phyloP scores from a whole-genome alignment of 768 basidiomycete species.

The Lactarius hatsudake region DNA sequence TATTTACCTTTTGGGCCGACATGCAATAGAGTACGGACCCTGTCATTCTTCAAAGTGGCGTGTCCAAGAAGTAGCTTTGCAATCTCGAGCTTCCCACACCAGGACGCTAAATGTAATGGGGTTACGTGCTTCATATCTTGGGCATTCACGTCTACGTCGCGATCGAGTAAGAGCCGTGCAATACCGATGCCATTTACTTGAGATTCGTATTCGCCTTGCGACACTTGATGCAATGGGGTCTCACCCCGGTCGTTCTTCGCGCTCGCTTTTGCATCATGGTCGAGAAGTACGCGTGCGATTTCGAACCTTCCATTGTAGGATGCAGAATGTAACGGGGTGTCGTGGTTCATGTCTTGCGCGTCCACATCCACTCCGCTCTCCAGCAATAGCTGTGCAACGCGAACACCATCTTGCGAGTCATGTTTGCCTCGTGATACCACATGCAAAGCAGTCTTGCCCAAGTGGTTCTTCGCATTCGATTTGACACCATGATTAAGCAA shows the following conservation, averaged over 20 bases:
- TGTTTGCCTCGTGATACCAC: background rate
- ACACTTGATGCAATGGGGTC: too few relatives aligned
- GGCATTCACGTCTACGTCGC: too few relatives aligned
- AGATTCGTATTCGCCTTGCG: too few relatives aligned
- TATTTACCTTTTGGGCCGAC: too few relatives aligned
- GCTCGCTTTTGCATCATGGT: background rate
- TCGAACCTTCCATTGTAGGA: background rate
- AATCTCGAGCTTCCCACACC: too few relatives aligned
- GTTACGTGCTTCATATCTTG: too few relatives aligned
- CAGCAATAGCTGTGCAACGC: background rate
- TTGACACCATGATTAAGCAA: background rate
- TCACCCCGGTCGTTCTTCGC: background rate
- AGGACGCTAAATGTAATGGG: too few relatives aligned
- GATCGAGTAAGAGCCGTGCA: too few relatives aligned
- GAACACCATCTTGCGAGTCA: background rate
- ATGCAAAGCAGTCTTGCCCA: background rate
- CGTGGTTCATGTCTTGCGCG: background rate
- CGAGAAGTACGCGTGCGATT: background rate
- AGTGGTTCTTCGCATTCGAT: background rate
- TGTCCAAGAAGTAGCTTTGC: too few relatives aligned
- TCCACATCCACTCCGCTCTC: background rate
- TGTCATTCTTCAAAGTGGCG: too few relatives aligned
- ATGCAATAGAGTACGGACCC: too few relatives aligned
- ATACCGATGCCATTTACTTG: too few relatives aligned
- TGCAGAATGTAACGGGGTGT: background rate